A percentile compares a stretch with the other conserved stretches of the same genome.
phyloP scores from a whole-genome alignment of 805 yeast genomes.

The Candida argentea region DNA sequence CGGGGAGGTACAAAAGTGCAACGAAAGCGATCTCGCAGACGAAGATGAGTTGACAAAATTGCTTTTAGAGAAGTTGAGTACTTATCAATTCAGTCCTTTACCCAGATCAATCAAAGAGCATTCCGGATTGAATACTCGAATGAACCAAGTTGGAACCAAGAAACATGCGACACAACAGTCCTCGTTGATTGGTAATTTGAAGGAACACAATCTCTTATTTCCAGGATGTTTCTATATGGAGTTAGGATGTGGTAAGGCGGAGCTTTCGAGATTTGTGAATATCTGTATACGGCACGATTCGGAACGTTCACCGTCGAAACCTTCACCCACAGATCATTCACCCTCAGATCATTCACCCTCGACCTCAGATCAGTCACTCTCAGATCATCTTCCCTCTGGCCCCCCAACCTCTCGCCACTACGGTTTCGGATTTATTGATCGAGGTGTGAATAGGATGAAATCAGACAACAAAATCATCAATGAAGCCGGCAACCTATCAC shows the following conservation, averaged over 20 bases:
- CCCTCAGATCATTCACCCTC: no score
- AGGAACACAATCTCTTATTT: conserved; percentile 28
- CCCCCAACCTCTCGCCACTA: conserved; percentile 5
- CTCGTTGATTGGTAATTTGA: conserved; percentile 63
- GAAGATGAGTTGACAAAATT: conserved; percentile 5
- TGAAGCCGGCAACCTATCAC: conserved; percentile 28
- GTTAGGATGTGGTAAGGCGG: conserved; percentile 90
- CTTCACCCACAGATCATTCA: background rate
- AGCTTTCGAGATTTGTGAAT: conserved; percentile 57
- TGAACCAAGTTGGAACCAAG: conserved; percentile 41
- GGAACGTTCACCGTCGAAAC: no score
- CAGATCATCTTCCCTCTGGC: background rate
- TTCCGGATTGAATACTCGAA: conserved; percentile 26
- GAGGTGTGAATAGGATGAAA: conserved; percentile 71
- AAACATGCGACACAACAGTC: conserved; percentile 83
- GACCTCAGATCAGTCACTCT: background rate
- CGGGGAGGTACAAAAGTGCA: conserved; percentile 4
- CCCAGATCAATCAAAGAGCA: conserved; percentile 12
- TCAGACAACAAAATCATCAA: conserved; percentile 57
- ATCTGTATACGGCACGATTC: conserved; percentile 19
- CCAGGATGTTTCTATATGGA: conserved; percentile 41
- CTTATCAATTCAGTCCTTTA: conserved; percentile 10
- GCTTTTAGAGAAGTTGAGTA: conserved; percentile 10
- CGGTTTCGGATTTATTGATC: conserved; percentile 58
- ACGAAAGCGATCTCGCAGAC: conserved; percentile 3